These are phyloP conservation scores for Barnettozyma botsteinii DNA, from an alignment of 805 yeast genomes.

Conservation along the genomic window DNA sequence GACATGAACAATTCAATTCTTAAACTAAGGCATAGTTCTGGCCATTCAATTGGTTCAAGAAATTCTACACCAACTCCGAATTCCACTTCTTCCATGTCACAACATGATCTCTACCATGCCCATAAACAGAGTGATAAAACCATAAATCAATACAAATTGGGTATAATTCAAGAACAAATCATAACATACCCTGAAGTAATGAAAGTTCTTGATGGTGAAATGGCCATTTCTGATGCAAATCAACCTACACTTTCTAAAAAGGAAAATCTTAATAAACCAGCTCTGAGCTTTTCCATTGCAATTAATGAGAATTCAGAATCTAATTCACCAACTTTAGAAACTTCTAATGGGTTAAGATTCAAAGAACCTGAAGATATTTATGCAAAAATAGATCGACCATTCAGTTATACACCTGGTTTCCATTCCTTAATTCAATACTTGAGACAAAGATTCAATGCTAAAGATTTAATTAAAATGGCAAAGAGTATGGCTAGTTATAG, in stretches of 20 bases:
- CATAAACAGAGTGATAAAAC: constrained; percentile 47
- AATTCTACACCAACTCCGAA: constrained; percentile 20
- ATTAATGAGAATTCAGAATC: constrained; percentile 16
- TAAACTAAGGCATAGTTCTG: constrained; percentile 7
- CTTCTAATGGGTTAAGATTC: constrained; percentile 37
- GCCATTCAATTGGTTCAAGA: constrained; percentile 6
- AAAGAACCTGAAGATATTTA: constrained; percentile 77
- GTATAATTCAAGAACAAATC: constrained; percentile 36
- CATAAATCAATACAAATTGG: constrained; percentile 66
- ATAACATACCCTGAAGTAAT: constrained; percentile 58
- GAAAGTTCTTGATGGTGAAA: constrained; percentile 20
- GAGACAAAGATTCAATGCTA: constrained; percentile 60
- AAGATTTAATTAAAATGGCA: constrained; percentile 74
- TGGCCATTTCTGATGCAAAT: background rate
- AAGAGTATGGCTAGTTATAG: constrained; percentile 85
- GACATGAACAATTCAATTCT: background rate
- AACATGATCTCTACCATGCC: constrained; percentile 21
- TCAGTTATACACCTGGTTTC: constrained; percentile 86
- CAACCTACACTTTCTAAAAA: background rate
- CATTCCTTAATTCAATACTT: constrained; percentile 75
- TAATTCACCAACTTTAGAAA: constrained; percentile 4
- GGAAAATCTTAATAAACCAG: constrained; percentile 2
- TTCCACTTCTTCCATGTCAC: constrained; percentile 7
- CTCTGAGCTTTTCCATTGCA: constrained; percentile 27
- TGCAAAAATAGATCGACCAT: constrained; percentile 67